Base-by-base conservation (phyloP, 768 basidiomycete species). In the Phaffia australis region DNA sequence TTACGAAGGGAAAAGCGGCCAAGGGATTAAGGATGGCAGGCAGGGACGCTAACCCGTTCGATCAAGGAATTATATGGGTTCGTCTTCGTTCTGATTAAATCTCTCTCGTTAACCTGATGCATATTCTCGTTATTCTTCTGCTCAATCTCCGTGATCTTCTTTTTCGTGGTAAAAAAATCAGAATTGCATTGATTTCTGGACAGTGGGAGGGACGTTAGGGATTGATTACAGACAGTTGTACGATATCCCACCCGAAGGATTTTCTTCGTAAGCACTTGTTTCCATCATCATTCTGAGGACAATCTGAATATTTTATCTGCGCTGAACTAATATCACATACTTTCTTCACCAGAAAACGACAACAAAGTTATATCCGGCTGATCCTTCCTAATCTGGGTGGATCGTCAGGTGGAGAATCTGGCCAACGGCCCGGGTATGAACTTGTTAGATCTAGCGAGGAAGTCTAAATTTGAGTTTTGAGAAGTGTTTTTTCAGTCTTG, bases 151-250 rank as follows among this genome's bases (percentile, higher is more conserved):
- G 6, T 6, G 9, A 32, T 49, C 48, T 55, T n/a, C 49, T 49
- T 62, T 11, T 47, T 15, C 5, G 15, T 48, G n/a, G n/a, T n/a
- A n/a, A n/a, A n/a, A n/a, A 8, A 47, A 18, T 8, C 66, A 77
- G 77, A 76, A 76, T 59, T 77, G 76, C 75, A 84, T 82, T 72
- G 94, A 99, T 79, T 98, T 99, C 77, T 99, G 94, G 94, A 84
- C 84, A 58, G 82, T 82, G 64, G 89, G 92, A 27, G 80, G 80
- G 68, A 88, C 89, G 76, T 78, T 94, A 29, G 89, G 89, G 2
- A 88, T 99, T 56, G 86, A 93, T 75, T 99, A 95, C 77, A 88
- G 89, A 63, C 79, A 81, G 71, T 75, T 95, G 75, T 94, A 93
- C 77, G 89, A 92, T 76, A 84, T 98, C 29, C 92, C 93, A 5